Conservation (phyloP, 1,139 yeast species). For the Suhomyces anneliseae region DNA sequence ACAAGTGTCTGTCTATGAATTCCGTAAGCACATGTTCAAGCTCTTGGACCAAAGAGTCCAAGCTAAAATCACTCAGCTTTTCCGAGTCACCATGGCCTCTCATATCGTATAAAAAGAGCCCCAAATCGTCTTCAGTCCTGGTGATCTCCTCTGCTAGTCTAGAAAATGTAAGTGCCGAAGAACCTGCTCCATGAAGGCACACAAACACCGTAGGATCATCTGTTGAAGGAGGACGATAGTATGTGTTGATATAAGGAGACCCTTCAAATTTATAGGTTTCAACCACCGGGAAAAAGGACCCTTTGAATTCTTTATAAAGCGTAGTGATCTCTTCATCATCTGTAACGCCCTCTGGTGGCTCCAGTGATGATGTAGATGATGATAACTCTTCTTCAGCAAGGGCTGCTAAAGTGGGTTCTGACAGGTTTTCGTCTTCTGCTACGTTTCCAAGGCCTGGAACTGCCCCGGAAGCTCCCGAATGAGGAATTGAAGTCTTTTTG, state of each 20-base stretch:
- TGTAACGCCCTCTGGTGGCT: background rate
- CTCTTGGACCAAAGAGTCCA: slow-evolving; percentile 59
- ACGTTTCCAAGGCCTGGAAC: background rate
- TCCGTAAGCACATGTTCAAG: slow-evolving; percentile 46
- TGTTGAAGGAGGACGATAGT: slow-evolving; percentile 54
- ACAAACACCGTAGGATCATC: slow-evolving; percentile 57
- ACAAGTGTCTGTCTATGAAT: slow-evolving; percentile 28
- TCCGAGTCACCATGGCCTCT: slow-evolving; percentile 73
- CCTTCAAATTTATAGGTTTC: slow-evolving; percentile 9
- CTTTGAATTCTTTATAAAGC: slow-evolving; percentile 6
- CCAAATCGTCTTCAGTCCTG: slow-evolving; percentile 37
- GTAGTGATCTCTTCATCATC: slow-evolving; percentile 3
- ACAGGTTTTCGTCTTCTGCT: slow-evolving; percentile 1
- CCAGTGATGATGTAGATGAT: background rate
- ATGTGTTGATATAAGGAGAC: slow-evolving; percentile 46
- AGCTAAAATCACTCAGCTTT: slow-evolving; percentile 39
- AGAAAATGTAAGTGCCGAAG: slow-evolving; percentile 79
- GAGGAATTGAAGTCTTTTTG: slow-evolving; percentile 1
- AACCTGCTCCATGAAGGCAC: slow-evolving; percentile 95
- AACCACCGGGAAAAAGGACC: slow-evolving; percentile 7
- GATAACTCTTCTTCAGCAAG: slow-evolving; percentile 4
- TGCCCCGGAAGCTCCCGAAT: background rate
- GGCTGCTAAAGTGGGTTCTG: slow-evolving; percentile 1
- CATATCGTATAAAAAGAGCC: slow-evolving; percentile 70
- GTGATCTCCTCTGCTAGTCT: slow-evolving; percentile 34